Conservation (phyloP, 108 stramenopile species). For the Chaetoceros tenuissimus region DNA sequence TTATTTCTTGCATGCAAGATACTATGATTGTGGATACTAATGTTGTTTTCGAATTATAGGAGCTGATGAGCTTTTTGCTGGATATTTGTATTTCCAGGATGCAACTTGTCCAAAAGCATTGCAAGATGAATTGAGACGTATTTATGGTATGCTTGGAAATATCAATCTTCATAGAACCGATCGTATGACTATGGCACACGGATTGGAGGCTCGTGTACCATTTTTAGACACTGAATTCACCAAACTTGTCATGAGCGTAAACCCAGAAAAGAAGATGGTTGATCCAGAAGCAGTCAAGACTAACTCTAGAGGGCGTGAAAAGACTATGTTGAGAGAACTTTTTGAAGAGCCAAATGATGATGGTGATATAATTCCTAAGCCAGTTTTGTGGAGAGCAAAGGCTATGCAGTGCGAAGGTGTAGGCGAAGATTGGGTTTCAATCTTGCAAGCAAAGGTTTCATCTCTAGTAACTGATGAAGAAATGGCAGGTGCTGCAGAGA, state of each 20-base stretch:
- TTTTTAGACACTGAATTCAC: constrained; percentile 71
- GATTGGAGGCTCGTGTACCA: constrained; percentile 72
- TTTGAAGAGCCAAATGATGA: constrained; percentile 58
- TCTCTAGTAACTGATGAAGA: constrained; percentile 55
- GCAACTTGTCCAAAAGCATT: constrained; percentile 42
- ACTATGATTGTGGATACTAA: background rate
- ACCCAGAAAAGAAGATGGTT: constrained; percentile 56
- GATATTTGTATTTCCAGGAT: constrained; percentile 69
- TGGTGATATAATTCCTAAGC: constrained; percentile 48
- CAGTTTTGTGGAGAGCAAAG: constrained; percentile 71
- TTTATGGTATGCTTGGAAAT: constrained; percentile 57
- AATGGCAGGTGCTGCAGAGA: constrained; percentile 42
- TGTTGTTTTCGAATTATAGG: constrained; percentile 16
- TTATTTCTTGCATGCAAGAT: background rate
- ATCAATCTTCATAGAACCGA: constrained; percentile 68
- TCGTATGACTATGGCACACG: constrained; percentile 78
- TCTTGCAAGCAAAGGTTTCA: constrained; percentile 54
- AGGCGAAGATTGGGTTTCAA: constrained; percentile 71
- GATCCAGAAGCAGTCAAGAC: constrained; percentile 44
- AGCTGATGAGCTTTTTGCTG: constrained; percentile 65
- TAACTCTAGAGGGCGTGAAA: constrained; percentile 55
- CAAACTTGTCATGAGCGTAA: constrained; percentile 52
- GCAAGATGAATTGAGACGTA: constrained; percentile 57
- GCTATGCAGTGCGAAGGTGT: constrained; percentile 84
- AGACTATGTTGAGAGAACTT: constrained; percentile 52